Base-by-base conservation (phyloP, 805 yeast species). In the Saturnispora diversa region DNA sequence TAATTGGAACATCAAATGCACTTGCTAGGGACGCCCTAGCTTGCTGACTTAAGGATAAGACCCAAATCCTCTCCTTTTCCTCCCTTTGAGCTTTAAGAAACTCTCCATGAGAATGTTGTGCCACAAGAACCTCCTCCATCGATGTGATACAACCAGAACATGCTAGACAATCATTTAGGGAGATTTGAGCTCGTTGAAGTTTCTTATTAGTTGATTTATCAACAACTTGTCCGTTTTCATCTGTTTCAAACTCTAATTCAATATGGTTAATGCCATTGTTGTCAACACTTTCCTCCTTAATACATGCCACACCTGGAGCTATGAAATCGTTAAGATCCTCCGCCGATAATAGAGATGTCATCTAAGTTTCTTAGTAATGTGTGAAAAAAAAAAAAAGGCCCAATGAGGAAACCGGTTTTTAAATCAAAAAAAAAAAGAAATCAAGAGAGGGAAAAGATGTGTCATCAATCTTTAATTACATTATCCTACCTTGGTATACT, bases 71-170 rank as follows among this genome's bases (percentile, higher is more conserved):
- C 2, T 54, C 50, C 16, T 57, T 44, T 39, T 45, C 46, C 23
- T 47, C 50, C 22, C 65, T 62, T 47, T 84, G 54, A 20, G 78
- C 81, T 35, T 73, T 72, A 19, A 87, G 49, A 35, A 92, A 69
- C 50, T 88, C 88, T 17, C 74, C 75, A 51, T 88, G 94, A 28
- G 94, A 84, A 58, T 92, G 98, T 49, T 85, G 80, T 2, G 95
- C 85, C 30, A 92, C 82, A 34, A 92, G 64, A 6, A 92, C 86
- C 47, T 90, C 95, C 56, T 92, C 98, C n/a, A 96, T 94, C 4
- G 95, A 84, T 0, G 98, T 92, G 40, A 92, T 86, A 59, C 98
- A 92, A 1, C 98, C 98, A 7, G 94, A 78, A 56, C 98, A 92
- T 0, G 98, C 98, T 40, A 92, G 66, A 61, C 98, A 92, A 64